Conservation (phyloP, 805 yeast species). For the Diddensiella transvaalensis region DNA sequence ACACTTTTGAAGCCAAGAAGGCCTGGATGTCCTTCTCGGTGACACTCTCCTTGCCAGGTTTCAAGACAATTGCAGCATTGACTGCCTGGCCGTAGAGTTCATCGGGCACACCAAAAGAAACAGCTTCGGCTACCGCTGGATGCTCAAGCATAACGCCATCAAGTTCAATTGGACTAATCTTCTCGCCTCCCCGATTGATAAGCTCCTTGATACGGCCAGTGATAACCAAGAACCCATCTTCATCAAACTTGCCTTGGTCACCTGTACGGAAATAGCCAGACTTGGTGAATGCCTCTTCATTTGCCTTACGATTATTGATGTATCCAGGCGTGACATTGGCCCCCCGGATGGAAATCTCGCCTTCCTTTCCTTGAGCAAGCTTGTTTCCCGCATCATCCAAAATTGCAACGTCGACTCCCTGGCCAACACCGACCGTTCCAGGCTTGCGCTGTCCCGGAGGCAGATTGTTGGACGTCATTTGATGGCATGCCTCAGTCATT, state of each 20-base stretch:
- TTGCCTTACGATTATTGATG: constrained; percentile 68
- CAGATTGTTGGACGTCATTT: constrained; percentile 67
- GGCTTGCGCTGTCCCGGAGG: constrained; percentile 64
- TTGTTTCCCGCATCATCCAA: constrained; percentile 48
- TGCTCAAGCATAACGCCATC: constrained; percentile 59
- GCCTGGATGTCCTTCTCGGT: constrained; percentile 44
- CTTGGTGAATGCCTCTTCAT: constrained; percentile 58
- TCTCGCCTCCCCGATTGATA: constrained; percentile 76
- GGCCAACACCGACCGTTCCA: constrained; percentile 72
- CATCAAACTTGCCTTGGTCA: constrained; percentile 64
- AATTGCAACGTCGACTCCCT: constrained; percentile 61
- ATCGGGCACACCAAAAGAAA: constrained; percentile 64
- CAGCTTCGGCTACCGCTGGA: constrained; percentile 66
- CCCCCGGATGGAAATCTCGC: constrained; percentile 69
- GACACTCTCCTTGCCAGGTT: constrained; percentile 36
- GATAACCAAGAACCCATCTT: constrained; percentile 54
- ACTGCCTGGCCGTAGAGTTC: constrained; percentile 68
- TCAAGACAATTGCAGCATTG: constrained; percentile 63
- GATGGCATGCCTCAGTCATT: constrained; percentile 80
- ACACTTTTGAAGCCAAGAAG: constrained; percentile 44
- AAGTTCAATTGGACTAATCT: constrained; percentile 68
- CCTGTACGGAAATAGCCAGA: constrained; percentile 72
- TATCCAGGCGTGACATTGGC: constrained; percentile 69
- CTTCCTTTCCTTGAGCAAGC: constrained; percentile 50
- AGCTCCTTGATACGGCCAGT: constrained; percentile 73